phyloP scores from a whole-genome alignment of 257 asterid genomes.

The Nicotiana tomentosiformis region DNA sequence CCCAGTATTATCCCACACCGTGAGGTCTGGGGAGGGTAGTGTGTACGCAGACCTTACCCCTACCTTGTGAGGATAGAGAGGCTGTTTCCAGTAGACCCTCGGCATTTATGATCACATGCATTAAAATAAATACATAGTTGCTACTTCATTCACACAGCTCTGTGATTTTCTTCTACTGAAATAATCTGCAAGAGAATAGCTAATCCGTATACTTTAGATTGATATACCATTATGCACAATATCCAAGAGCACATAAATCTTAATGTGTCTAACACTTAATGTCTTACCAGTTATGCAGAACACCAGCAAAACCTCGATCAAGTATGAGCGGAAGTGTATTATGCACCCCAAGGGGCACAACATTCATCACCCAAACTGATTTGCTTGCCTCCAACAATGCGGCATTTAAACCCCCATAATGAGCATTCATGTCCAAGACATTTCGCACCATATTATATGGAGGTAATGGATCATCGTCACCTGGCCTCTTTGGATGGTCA shows the following conservation, averaged over 20 bases:
- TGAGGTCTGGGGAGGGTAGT: too few species aligned
- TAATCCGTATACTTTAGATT: neutral
- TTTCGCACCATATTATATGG: slow-evolving; percentile 92
- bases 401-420: slow-evolving; percentile 74
- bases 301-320: slow-evolving; percentile 72
- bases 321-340: slow-evolving; percentile 75
- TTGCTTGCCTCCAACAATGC: slow-evolving; percentile 68
- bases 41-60: too few species aligned
- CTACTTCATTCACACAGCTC: neutral
- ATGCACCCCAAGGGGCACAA: slow-evolving; percentile 66
- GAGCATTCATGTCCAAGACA: slow-evolving; percentile 93
- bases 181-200: neutral
- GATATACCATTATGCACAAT: neutral
- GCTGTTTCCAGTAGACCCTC: too few species aligned
- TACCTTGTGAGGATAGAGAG: too few species aligned
- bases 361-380: slow-evolving; percentile 93
- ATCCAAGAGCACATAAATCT: neutral
- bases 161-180: neutral
- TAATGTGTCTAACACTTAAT: neutral
- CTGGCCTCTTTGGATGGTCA: slow-evolving; percentile 95
- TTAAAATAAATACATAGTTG: neutral
- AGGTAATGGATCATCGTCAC: slow-evolving; percentile 89
- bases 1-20: too few species aligned
- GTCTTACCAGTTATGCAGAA: slow-evolving; percentile 77
- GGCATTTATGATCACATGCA: neutral